Percentiles rank a stretch among this genome's conserved stretches.
phyloP scores from a whole-genome alignment of 2,329 filamentous ascomycete genomes.

The Penicillium sclerotiorum region DNA sequence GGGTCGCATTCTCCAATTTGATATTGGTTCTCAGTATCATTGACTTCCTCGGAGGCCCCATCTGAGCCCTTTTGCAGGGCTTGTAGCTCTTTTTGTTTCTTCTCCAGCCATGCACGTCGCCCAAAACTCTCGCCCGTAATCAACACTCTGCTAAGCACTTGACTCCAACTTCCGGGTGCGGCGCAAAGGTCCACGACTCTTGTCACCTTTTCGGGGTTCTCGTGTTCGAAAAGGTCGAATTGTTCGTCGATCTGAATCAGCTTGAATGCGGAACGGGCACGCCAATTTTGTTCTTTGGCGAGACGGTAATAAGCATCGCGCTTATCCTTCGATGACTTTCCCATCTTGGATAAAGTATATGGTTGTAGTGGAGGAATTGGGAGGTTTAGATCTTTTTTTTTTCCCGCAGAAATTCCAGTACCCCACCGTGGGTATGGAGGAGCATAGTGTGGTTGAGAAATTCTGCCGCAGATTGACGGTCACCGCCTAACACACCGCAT shows the following conservation, averaged over 20 bases:
- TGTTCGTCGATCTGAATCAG: conserved; percentile 94
- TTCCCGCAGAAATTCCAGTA: conserved; percentile 25
- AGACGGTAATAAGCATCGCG: conserved; percentile 97
- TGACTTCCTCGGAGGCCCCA: conserved; percentile 3
- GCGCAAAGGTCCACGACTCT: conserved; percentile 95
- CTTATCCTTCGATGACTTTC: conserved; percentile 98
- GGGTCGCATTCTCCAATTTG: conserved; percentile 24
- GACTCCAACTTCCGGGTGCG: conserved; percentile 94
- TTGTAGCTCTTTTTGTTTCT: conserved; percentile 63
- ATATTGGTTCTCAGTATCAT: conserved; percentile 33
- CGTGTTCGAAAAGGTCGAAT: conserved; percentile 82
- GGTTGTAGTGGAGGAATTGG: not conserved
- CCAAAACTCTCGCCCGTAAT: conserved; percentile 94
- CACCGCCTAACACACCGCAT: not conserved
- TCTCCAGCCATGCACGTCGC: conserved; percentile 81
- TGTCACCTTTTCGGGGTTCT: conserved; percentile 69
- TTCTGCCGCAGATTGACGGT: not conserved
- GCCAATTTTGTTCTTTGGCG: conserved; percentile 98
- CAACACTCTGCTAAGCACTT: conserved; percentile 88
- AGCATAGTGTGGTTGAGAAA: not conserved
- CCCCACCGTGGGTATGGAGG: conserved; percentile 29
- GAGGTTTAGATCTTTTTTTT: conserved; percentile 1
- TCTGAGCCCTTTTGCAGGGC: conserved; percentile 27
- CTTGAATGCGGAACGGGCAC: conserved; percentile 94
- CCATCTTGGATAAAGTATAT: conserved; percentile 59